Evolutionary conservation across 116 monocot genomes (phyloP).

Genomic region (Phalaenopsis hybrid): DNA sequence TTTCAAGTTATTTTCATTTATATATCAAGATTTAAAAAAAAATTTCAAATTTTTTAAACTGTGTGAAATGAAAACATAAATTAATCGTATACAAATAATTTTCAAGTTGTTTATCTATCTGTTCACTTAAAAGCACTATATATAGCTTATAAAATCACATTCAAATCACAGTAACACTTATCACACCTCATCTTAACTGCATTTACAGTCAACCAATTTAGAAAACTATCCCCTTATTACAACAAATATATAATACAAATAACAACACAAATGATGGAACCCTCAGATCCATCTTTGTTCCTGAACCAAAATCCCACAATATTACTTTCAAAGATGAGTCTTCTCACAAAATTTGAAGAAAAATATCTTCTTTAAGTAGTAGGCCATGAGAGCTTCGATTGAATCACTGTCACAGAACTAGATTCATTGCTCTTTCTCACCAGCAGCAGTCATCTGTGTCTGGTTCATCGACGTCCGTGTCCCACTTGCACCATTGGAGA

Average conservation of each 20-base stretch:
- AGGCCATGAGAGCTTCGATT: too few relatives aligned
- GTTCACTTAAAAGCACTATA: too few relatives aligned
- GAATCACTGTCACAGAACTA: not conserved
- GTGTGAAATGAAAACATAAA: too few relatives aligned
- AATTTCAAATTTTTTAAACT: too few relatives aligned
- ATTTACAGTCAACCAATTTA: not conserved
- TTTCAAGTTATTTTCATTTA: too few relatives aligned
- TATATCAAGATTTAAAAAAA: too few relatives aligned
- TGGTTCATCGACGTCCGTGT: not conserved
- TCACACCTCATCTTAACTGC: not conserved
- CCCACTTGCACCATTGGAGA: slow-evolving; percentile 1
- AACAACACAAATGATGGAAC: not conserved
- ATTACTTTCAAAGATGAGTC: not conserved
- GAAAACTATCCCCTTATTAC: not conserved
- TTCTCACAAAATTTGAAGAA: not conserved
- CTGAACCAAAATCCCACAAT: not conserved
- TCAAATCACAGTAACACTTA: too few relatives aligned
- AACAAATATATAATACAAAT: slow-evolving; percentile 1
- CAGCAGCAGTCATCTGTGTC: not conserved
- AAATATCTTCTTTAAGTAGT: not conserved
- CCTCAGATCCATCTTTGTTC: not conserved
- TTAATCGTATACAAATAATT: too few relatives aligned
- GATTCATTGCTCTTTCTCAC: slow-evolving; percentile 5
- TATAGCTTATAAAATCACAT: too few relatives aligned
- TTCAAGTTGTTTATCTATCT: too few relatives aligned